These are phyloP conservation scores for Russula dissimulans DNA, from an alignment of 768 basidiomycete genomes.

Conservation along the genomic window DNA sequence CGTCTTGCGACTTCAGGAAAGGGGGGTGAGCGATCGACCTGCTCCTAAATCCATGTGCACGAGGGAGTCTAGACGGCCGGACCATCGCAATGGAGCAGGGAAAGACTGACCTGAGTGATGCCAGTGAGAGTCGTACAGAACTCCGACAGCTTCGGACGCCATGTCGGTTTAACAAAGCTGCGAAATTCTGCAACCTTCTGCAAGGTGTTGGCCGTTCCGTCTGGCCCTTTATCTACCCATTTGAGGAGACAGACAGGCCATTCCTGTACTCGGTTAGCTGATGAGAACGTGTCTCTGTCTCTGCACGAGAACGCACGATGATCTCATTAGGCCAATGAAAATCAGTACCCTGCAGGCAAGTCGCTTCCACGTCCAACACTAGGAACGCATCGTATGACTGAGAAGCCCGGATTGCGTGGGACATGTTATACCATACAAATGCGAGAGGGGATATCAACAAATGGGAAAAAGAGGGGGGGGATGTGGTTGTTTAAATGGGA, in stretches of 20 bases:
- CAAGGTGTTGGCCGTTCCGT: constrained; percentile 46
- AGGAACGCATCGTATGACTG: constrained; percentile 71
- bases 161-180: constrained; percentile 80
- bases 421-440: constrained; percentile 5
- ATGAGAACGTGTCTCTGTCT: background rate
- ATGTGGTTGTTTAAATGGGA: background rate
- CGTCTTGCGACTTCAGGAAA: constrained; percentile 60
- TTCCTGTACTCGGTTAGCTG: constrained; percentile 45
- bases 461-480: background rate
- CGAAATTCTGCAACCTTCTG: constrained; percentile 76
- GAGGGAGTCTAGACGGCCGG: background rate
- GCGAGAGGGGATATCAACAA: background rate
- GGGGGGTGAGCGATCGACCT: constrained; percentile 69
- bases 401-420: constrained; percentile 20
- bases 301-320: constrained; percentile 50
- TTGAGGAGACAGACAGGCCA: constrained; percentile 85
- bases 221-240: constrained; percentile 58
- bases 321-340: constrained; percentile 93
- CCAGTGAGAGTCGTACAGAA: constrained; percentile 89
- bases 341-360: constrained; percentile 56
- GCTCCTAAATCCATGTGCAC: constrained; percentile 40
- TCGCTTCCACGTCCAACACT: constrained; percentile 85
- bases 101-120: constrained; percentile 71
- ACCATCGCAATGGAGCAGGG: background rate
- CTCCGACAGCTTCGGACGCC: constrained; percentile 67